Base-by-base conservation (phyloP, 1,139 yeast species). In the Suhomyces coccinellae region DNA sequence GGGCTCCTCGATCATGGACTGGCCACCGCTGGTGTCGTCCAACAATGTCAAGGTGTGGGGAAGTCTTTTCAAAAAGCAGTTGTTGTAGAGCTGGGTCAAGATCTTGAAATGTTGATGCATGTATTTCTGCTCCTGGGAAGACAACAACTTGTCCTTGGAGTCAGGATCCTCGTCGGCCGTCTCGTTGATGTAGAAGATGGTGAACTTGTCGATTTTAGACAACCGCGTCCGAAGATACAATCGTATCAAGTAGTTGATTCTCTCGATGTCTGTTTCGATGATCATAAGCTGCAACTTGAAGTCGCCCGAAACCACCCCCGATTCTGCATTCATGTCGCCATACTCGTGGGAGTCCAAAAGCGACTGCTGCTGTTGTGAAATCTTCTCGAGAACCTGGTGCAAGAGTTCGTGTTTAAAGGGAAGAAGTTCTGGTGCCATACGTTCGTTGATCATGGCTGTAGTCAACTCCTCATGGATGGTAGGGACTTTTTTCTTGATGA, bases 241-340 rank as follows among this genome's bases (percentile, higher is more conserved):
- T 45, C 98, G 71, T 15, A 91, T 73, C 36, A 93, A 67, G 60
- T 85, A 93, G 56, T 86, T 89, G 40, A 89, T 79, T 47, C 99
- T 70, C 58, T 93, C 99, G 24, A 93, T 75, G 57, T 93, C 99
- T 4, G 96, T 86, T 61, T 93, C 99, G 51, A 91, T 83, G 15
- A 95, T 79, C 73, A 93, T 80, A 36, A 91, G 70, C 49, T 86
- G 85, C 46, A 93, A 68, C 61, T 91, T 91, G 62, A 85, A 85
- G 55, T 87, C 93, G 36, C 74, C 71, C n/a, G 67, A 60, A 9
- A 73, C 61, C 2, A 73, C 60, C 1, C 77, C 77, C 2, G 69
- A 54, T 14, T 64, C 69, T 2, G 67, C 66, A 46, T 73, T 72
- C 39, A 65, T 55, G 49, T 73, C 78, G 4, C 78, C 79, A 49